Base-by-base conservation (phyloP, 2,329 filamentous ascomycete species). In the Gaeumannomyces sp. region DNA sequence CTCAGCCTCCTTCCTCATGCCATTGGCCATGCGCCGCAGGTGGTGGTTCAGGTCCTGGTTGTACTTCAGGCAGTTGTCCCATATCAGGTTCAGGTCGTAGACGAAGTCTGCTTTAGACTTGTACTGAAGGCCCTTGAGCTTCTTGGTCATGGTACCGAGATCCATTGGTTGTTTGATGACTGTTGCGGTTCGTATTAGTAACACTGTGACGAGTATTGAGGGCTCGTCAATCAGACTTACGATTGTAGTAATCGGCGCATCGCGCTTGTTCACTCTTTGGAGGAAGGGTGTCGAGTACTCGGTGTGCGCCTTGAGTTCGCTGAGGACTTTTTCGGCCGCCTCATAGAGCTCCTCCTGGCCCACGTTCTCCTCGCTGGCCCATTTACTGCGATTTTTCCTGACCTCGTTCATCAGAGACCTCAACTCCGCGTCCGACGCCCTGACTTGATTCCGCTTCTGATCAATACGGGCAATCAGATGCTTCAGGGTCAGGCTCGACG, bases 331-430 rank as follows among this genome's bases (percentile, higher is more conserved):
- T 76, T 99, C 95, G 19, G 95, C 83, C 14, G 95, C 92, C 79
- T 99, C 95, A 74, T 99, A 99, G 7, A 99, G 83, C 77, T 99
- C 95, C 76, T 99, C 95, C 77, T 99, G 95, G 66, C 95, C 94
- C 67, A 99, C 90, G 70, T 96, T 95, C 71, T 99, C 95, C 76
- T 98, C 95, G 75, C 91, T 98, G 4, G 95, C 94, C 95, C 95
- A 99, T 78, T 99, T 99, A 77, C 94, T 98, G 72, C 95, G 85
- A 71, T 98, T 98, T 77, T 98, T 99, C 68, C 95, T 87, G 25
- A 99, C 95, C 76, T 99, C 95, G 71, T 95, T 97, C 85, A 99
- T 97, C 66, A 99, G 80, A 62, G 90, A 92, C 66, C 95, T 88
- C 66, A 99, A 81, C 73, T 99, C 94, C 29, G 93, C 90, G 78